Evolutionary conservation across 495 filamentous ascomycete genomes (phyloP), one percentile per base, ranked within the genome.

Genomic region (Antarctomyces pellizariae): DNA sequence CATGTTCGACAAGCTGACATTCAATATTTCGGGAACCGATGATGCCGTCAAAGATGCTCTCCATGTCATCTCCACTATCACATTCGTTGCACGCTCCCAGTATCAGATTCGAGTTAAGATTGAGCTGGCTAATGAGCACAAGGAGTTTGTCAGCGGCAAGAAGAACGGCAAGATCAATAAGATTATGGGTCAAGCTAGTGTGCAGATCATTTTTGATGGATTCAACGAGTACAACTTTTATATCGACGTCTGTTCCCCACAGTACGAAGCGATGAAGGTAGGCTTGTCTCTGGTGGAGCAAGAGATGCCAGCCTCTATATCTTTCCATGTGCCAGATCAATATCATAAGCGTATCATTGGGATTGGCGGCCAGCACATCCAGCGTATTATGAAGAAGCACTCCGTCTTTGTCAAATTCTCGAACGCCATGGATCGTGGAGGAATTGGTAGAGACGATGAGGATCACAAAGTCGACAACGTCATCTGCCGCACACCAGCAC

Each of bases 81-180:
- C 76, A 13, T 89, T 91, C 36, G 78, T 84, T 28, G 72, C 72
- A 33, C 71, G 75, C 26, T 70, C 75, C 21, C 75, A 79, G 39
- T 89, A 86, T 37, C 78, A 83, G 42, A 89, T 95, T 47, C 69
- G 80, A 8, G 82, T 95, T 41, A 92, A 91, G 62, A 90, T 97
- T 28, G 86, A 97, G 53, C 71, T 97, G 15, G 89, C 86, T 32
- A 95, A 95, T 43, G 86, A 97, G 54, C 86, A 97, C 50, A 97
- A 97, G 51, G 86, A 97, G 45, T 97, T 97, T 44, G 86, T 97
- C 23, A 89, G 80, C 35, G 86, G 86, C 24, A 99, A 99, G 56
- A 99, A 95, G 60, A 95, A 95, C 40, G 86, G 86, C 52, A 99
- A 99, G 57, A 95, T 99, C 48, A 99, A 99, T 61, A 99, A 99